Evolutionary conservation across 345 rosid genomes (phyloP).

Genomic region (Linum lewisii): DNA sequence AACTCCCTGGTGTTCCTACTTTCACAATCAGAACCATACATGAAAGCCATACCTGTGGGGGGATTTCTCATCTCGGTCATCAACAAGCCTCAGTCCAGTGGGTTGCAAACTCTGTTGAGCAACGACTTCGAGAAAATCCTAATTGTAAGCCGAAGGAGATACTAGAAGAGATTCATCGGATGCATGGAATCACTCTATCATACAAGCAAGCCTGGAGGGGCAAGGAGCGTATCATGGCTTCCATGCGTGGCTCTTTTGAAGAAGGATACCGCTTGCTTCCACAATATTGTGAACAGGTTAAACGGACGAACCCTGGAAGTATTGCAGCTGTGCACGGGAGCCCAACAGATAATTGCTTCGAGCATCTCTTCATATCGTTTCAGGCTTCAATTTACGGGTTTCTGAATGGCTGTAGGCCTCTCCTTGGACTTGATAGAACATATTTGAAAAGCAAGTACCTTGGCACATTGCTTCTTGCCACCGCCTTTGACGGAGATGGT

Average conservation of each 20-base stretch:
- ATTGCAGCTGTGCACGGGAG: slow-evolving; percentile 86
- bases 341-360: slow-evolving; percentile 66
- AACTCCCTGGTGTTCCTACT: slow-evolving; percentile 95
- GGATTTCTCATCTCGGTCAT: slow-evolving; percentile 90
- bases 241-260: slow-evolving; percentile 97
- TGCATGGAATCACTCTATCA: slow-evolving; percentile 85
- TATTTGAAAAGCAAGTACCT: slow-evolving; percentile 84
- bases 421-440: slow-evolving; percentile 86
- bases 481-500: slow-evolving; percentile 96
- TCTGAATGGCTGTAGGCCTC: slow-evolving; percentile 88
- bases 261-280: slow-evolving; percentile 96
- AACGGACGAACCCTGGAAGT: slow-evolving; percentile 82
- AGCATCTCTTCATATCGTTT: slow-evolving; percentile 89
- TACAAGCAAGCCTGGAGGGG: slow-evolving; percentile 99
- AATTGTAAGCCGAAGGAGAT: slow-evolving; percentile 95
- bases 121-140: slow-evolving; percentile 82
- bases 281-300: slow-evolving; percentile 82
- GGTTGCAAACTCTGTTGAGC: slow-evolving; percentile 96
- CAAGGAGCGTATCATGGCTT: slow-evolving; percentile 94
- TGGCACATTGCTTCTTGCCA: slow-evolving; percentile 86
- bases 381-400: slow-evolving; percentile 97
- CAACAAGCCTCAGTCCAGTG: slow-evolving; percentile 99
- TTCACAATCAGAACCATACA: slow-evolving; percentile 91
- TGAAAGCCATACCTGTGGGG: slow-evolving; percentile 82
- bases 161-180: slow-evolving; percentile 91